Evolutionary conservation across 306 rosid species (phyloP).

Genomic region (Benincasa hispida): DNA sequence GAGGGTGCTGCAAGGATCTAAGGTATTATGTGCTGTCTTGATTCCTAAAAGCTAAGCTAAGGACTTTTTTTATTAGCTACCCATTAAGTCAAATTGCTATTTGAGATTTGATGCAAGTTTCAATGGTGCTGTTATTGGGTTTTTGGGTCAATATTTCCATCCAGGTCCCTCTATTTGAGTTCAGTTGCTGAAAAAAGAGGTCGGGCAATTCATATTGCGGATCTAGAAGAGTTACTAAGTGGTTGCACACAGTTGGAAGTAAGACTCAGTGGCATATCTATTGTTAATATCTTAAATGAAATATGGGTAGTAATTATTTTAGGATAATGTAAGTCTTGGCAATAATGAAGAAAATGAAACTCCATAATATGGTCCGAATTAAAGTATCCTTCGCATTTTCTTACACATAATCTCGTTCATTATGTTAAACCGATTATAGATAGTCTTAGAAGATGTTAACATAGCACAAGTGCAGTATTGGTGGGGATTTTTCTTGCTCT

Average conservation of each 20-base stretch:
- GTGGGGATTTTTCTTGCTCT: not conserved
- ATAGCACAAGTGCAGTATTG: not conserved
- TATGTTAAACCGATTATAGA: no score
- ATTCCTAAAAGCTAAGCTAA: not conserved
- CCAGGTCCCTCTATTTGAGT: conserved; percentile 83
- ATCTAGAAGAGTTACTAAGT: conserved; percentile 72
- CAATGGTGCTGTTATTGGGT: conserved; percentile 16
- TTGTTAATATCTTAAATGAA: not conserved
- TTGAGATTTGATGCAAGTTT: conserved; percentile 2
- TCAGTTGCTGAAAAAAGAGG: conserved; percentile 77
- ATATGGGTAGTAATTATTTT: not conserved
- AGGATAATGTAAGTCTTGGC: not conserved
- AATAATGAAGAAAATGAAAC: not conserved
- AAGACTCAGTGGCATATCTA: conserved; percentile 25
- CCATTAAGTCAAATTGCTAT: not conserved
- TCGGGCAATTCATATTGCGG: conserved; percentile 63
- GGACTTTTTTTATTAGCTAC: not conserved
- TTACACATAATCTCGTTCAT: not conserved
- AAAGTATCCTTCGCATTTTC: not conserved
- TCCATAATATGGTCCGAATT: not conserved
- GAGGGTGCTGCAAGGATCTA: conserved; percentile 53
- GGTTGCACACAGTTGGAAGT: conserved; percentile 86
- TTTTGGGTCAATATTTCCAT: conserved; percentile 22
- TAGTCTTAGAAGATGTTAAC: not conserved
- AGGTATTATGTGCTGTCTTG: conserved; percentile 32